Evolutionary conservation across 345 rosid species (phyloP), one percentile per base, ranked within the genome.

Genomic region (Eutrema japonicum): DNA sequence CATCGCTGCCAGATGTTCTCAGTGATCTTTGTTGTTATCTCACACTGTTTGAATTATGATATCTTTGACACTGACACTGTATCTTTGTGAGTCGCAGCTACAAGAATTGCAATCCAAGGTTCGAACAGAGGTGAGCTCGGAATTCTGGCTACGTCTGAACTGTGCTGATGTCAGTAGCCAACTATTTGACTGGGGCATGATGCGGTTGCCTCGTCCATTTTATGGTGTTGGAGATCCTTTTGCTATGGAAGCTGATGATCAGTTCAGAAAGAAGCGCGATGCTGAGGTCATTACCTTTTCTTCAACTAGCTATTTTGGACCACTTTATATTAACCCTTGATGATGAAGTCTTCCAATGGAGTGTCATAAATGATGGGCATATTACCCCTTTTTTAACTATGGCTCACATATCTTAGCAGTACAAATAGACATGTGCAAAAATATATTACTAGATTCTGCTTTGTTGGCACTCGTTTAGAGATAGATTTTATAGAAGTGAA

Each of bases 161-260:
- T 92, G 99, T 82, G 77, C 85, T 33, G 78, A 65, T 85, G 86
- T 85, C 30, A 88, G 87, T 64, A 88, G 79, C 75, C 93, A 87
- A 59, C 70, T 96, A 62, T 92, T 83, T 84, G 97, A 96, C 82
- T 96, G 99, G 98, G 97, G 96, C 46, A 86, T 87, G 96, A 85
- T 86, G 88, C 93, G 98, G 68, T 74, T 90, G 68, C 88, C 82
- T 65, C 93, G 92, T 36, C 87, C 91, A 48, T 72, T 83, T 27
- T 90, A 89, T 74, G 99, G 99, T 3, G 81, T 89, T 71, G 96
- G 95, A 50, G 93, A 90, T 85, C 96, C 96, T 74, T 96, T 90
- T 84, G 88, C 90, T 26, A 80, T 69, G 65, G 99, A 90, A 79
- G 85, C 90, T 73, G 95, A 96, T 81, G 97, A 96, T 72, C 94